Conservation (phyloP, 176 grass and related monocot species). For the Melocanna baccifera region DNA sequence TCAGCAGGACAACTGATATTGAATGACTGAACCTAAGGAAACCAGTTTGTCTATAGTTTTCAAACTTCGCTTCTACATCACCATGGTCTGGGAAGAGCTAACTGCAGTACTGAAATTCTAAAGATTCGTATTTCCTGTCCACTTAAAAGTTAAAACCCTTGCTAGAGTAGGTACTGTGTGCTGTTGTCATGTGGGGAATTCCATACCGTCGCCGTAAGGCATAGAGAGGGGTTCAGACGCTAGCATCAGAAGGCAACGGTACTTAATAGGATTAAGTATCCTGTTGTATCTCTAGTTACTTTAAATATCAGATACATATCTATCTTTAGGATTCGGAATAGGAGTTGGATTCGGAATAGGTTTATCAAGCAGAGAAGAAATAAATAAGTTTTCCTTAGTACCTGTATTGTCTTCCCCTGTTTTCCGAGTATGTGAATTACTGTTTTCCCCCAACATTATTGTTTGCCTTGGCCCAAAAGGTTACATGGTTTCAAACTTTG, state of each 20-base stretch:
- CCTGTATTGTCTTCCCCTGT: too few species aligned
- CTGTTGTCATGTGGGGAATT: too few species aligned
- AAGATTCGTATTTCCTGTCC: neutral
- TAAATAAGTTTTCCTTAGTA: too few species aligned
- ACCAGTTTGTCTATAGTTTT: neutral
- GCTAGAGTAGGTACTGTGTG: neutral
- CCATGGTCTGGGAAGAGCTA: neutral
- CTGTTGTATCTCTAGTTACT: too few species aligned
- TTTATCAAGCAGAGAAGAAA: too few species aligned
- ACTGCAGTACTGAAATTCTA: neutral
- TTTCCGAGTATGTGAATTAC: constrained; percentile 50
- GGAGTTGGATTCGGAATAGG: too few species aligned
- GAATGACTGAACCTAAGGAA: neutral
- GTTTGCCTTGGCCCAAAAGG: constrained; percentile 25
- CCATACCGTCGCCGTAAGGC: too few species aligned
- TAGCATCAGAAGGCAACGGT: too few species aligned
- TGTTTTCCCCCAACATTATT: neutral
- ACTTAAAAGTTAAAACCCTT: neutral
- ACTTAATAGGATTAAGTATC: too few species aligned
- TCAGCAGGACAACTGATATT: neutral
- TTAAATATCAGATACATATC: too few species aligned
- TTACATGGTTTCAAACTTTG: constrained; percentile 20
- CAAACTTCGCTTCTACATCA: neutral
- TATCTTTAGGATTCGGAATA: too few species aligned
- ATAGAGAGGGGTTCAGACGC: too few species aligned